Evolutionary conservation across 257 asterid genomes (phyloP).

Genomic region (Forsythia viridissima): DNA sequence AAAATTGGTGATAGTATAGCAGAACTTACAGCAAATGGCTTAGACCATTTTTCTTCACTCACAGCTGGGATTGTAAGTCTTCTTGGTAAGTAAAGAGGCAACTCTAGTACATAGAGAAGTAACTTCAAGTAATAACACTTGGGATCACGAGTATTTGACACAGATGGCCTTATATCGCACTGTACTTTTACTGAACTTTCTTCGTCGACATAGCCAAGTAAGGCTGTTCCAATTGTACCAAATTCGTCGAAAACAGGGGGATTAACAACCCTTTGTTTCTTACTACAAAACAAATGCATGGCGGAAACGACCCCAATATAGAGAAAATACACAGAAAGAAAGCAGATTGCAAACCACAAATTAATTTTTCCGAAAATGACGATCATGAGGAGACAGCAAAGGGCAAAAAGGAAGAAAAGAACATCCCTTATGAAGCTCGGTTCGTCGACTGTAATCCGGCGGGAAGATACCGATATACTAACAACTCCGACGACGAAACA

Average conservation of each 20-base stretch:
- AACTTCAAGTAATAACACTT: conserved; percentile 7
- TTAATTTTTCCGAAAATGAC: conserved; percentile 39
- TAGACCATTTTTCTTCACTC: conserved; percentile 67
- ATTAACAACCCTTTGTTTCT: conserved; percentile 23
- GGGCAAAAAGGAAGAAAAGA: conserved; percentile 56
- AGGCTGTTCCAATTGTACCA: conserved; percentile 31
- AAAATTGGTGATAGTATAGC: conserved; percentile 57
- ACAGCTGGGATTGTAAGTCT: conserved; percentile 69
- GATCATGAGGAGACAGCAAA: conserved; percentile 52
- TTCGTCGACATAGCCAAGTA: conserved; percentile 44
- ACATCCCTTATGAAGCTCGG: conserved; percentile 70
- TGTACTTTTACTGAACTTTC: conserved; percentile 28
- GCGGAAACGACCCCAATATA: conserved; percentile 56
- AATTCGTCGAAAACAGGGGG: conserved; percentile 18
- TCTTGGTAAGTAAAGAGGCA: conserved; percentile 76
- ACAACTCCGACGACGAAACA: conserved; percentile 74
- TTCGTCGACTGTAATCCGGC: conserved; percentile 37
- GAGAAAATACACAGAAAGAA: conserved; percentile 43
- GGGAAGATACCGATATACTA: conserved; percentile 45
- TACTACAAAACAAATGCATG: conserved; percentile 47
- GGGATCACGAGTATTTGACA: background rate
- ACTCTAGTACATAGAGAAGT: conserved; percentile 36
- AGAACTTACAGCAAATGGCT: conserved; percentile 49
- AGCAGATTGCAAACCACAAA: conserved; percentile 55
- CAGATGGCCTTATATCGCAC: background rate